Evolutionary conservation across 306 rosid genomes (phyloP).

Genomic region (Heteromeles arbutifolia): DNA sequence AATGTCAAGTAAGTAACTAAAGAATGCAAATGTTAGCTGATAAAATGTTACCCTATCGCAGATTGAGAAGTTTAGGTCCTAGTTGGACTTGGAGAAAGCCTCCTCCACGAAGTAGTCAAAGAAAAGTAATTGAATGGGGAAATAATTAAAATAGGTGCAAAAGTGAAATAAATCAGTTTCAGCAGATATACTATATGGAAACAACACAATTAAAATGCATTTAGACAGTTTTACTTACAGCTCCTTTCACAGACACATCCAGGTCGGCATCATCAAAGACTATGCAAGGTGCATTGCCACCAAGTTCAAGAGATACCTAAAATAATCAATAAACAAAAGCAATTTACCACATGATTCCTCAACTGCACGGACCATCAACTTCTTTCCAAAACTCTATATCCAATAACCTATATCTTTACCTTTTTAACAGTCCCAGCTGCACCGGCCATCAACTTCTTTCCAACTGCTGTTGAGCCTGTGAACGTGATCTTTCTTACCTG

Average conservation of each 20-base stretch:
- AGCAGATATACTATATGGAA: neutral
- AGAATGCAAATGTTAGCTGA: too few relatives aligned
- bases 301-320: conserved; percentile 96
- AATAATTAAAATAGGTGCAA: neutral
- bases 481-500: conserved; percentile 96
- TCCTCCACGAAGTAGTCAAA: too few relatives aligned
- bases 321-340: conserved; percentile 10
- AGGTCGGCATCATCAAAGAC: conserved; percentile 94
- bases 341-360: conserved; percentile 14
- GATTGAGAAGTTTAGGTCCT: neutral
- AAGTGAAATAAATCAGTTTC: neutral
- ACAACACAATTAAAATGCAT: conserved; percentile 5
- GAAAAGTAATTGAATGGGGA: neutral
- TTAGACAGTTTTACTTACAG: conserved; percentile 51
- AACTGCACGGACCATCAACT: neutral
- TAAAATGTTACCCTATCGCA: too few relatives aligned
- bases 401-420: conserved; percentile 33
- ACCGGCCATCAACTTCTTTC: conserved; percentile 95
- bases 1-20: too few relatives aligned
- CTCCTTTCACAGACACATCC: conserved; percentile 91
- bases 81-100: neutral
- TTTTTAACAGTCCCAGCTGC: conserved; percentile 88
- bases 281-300: conserved; percentile 97
- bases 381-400: neutral
- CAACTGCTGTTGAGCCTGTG: conserved; percentile 97